phyloP scores from a whole-genome alignment of 2,329 filamentous ascomycete genomes.

The Macrophomina tecta region DNA sequence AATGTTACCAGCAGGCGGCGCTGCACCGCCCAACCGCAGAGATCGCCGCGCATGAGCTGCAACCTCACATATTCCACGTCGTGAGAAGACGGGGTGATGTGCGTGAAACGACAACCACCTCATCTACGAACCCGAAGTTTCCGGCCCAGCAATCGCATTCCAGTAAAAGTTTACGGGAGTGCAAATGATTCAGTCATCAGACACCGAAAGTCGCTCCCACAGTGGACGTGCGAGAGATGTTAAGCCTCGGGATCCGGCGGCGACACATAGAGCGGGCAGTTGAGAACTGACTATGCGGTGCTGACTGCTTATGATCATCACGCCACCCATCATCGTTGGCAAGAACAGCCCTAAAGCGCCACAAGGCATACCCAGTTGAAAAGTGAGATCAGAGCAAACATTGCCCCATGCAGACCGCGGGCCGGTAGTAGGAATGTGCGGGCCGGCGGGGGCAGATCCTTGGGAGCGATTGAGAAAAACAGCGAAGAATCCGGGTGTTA shows the following conservation, averaged over 20 bases:
- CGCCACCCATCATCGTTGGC: slow-evolving; percentile 1
- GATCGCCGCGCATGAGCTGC: slow-evolving; percentile 7
- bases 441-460: slow-evolving; percentile 2
- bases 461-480: background rate
- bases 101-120: background rate
- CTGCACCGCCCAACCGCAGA: slow-evolving; percentile 11
- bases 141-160: background rate
- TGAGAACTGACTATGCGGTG: background rate
- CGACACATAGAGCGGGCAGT: background rate
- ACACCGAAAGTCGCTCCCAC: background rate
- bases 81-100: background rate
- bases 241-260: background rate
- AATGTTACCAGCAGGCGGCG: slow-evolving; percentile 4
- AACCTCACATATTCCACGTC: background rate
- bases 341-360: background rate
- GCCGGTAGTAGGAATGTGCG: slow-evolving; percentile 14
- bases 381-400: background rate
- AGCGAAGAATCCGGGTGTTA: background rate
- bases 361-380: background rate
- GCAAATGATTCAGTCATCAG: background rate
- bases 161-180: background rate
- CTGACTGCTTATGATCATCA: slow-evolving; percentile 11
- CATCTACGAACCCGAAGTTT: background rate
- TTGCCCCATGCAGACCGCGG: slow-evolving; percentile 8
- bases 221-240: background rate